A percentile compares a stretch with the other conserved stretches of the same genome.
These are phyloP conservation scores for Schrenkiella parvula DNA, from an alignment of 345 rosid genomes.

Conservation along the genomic window DNA sequence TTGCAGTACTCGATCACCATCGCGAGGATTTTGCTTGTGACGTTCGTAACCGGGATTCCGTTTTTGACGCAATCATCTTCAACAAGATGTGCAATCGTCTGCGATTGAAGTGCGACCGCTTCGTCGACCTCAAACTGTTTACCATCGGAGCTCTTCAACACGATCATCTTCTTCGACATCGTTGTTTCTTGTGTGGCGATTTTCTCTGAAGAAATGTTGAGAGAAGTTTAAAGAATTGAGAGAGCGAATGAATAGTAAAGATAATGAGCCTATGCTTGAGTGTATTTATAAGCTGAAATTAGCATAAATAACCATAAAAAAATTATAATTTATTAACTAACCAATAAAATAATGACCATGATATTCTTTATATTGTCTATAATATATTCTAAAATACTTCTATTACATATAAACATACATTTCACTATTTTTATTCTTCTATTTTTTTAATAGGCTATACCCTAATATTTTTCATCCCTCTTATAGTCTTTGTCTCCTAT, in stretches of 20 bases:
- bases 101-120: conserved; percentile 43
- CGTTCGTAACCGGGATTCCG: conserved; percentile 50
- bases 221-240: background rate
- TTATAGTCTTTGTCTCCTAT: too few relatives aligned
- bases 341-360: too few relatives aligned
- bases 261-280: background rate
- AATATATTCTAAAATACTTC: too few relatives aligned
- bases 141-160: conserved; percentile 50
- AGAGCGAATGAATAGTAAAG: background rate
- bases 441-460: too few relatives aligned
- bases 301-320: too few relatives aligned
- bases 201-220: background rate
- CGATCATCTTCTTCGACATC: conserved; percentile 28
- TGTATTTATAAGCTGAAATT: background rate
- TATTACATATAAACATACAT: too few relatives aligned
- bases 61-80: conserved; percentile 44
- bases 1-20: conserved; percentile 62
- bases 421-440: too few relatives aligned
- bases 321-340: too few relatives aligned
- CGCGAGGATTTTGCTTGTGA: conserved; percentile 45
- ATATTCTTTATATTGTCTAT: too few relatives aligned
- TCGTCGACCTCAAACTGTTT: conserved; percentile 46
- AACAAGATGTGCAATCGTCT: conserved; percentile 43
- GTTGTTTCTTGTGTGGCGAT: background rate
- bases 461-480: too few relatives aligned